Evolutionary conservation across 768 basidiomycete genomes (phyloP), one percentile per base, ranked within the genome.

Genomic region (Leccinum rimulosum): DNA sequence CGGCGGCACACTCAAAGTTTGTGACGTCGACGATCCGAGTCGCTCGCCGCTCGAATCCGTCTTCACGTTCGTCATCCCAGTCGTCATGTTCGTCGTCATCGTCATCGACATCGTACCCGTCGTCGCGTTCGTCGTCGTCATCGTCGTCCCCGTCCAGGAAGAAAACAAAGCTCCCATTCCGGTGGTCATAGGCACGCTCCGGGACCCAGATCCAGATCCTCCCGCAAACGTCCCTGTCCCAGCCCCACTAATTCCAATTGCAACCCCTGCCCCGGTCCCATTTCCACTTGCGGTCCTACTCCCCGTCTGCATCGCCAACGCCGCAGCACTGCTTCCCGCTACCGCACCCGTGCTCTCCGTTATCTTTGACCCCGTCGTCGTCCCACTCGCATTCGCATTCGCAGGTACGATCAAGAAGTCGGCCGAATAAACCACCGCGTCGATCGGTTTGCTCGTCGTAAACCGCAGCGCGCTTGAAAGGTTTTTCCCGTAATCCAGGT

Each of bases 391-490:
- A 38, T 68, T 65, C 30, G 64, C 58, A 52, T 68, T 65, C 30
- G 64, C 58, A 52, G 69, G 61, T 6, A 67, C 52, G 48, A 86
- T 79, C 40, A 61, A 64, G 57, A 88, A 88, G 61, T 81, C 76
- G 8, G 84, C 79, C 19, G 82, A 80, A 66, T 81, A 86, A 25
- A 82, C 64, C 1, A 74, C 74, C 27, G 59, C n/a, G 5, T 59
- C 33, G 12, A 50, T 56, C 14, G 74, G 75, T 3, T 60, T 52
- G 25, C 59, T 48, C 56, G 70, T 68, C 49, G 65, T 61, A 50
- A 79, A 79, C 38, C 69, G 71, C 22, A 79, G 61, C 25, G 70
- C 68, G 40, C 77, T 65, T 31, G 9, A 3, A 15, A 50, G 4
- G 8, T 7, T 8, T n/a, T 4, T 10, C 5, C 43, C n/a, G 43